These are phyloP conservation scores for Panicum miliaceum DNA, from an alignment of 176 grass and related monocot species.

Conservation along the genomic window DNA sequence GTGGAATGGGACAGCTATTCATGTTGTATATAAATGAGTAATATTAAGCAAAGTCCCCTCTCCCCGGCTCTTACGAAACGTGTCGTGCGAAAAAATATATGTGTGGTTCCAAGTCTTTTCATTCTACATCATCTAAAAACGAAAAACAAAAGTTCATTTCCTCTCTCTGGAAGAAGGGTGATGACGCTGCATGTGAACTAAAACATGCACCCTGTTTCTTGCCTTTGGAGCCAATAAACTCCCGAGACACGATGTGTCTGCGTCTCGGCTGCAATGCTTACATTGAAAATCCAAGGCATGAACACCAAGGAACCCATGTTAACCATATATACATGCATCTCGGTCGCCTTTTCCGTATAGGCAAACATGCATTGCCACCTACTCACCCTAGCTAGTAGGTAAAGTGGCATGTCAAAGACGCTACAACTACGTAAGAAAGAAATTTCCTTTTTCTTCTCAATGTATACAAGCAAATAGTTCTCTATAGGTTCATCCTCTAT, in stretches of 20 bases:
- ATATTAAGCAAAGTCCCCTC: background rate
- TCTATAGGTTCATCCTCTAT: background rate
- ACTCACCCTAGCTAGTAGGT: background rate
- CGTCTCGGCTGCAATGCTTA: background rate
- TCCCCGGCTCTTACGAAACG: background rate
- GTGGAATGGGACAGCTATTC: background rate
- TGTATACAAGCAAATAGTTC: background rate
- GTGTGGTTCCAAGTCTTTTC: background rate
- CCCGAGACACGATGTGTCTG: background rate
- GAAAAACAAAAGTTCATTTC: background rate
- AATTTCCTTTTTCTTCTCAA: background rate
- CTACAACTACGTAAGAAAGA: background rate
- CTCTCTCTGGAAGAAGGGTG: background rate
- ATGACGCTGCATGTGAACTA: background rate
- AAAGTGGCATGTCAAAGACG: constrained; percentile 9
- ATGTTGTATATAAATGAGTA: background rate
- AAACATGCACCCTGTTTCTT: constrained; percentile 43
- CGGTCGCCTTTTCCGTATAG: background rate
- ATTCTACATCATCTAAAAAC: background rate
- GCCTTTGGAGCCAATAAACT: constrained; percentile 31
- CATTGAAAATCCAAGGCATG: constrained; percentile 22
- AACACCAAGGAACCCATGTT: background rate
- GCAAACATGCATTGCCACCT: background rate
- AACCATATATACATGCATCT: constrained; percentile 18
- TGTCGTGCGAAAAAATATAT: background rate